Base-by-base conservation (phyloP, 176 grass and related monocot species). In the Zizania latifolia region DNA sequence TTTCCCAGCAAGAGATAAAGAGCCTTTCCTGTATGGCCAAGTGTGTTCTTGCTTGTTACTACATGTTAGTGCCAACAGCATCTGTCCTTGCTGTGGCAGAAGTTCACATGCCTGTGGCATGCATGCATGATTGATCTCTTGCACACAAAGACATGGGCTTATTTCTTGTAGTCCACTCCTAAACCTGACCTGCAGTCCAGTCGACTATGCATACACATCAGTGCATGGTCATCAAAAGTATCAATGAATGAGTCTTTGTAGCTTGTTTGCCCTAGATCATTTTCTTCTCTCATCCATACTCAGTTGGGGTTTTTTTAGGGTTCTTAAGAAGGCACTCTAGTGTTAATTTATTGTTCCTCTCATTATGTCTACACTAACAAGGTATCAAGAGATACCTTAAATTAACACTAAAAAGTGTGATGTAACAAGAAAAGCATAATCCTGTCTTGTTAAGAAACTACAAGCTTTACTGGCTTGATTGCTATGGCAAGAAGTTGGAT, bases 11-110 rank as follows among this genome's bases (percentile, higher is more conserved):
- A 80, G 48, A 74, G 77, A 60, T 80, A 34, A 61, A 54, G 69
- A 75, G 31, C 22, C 77, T 75, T 86, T 86, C 83, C 61, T 80
- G 70, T 10, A n/a, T 41, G 70, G 40, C 70, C 54, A 69, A 75
- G 84, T n/a, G 61, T 86, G 76, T n/a, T 45, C 28, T 51, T 72
- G 67, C 67, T 56, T 65, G 53, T 36, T 76, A 28, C 62, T 21
- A 8, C 66, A 69, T 55, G 33, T 41, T 29, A 66, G 22, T 16
- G 57, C 32, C 84, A 87, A 43, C 89, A 77, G 76, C 63, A 45
- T 37, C 64, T 67, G 81, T 91, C 85, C 85, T 87, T 78, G 74
- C 9, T 21, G 26, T 84, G 84, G 60, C 85, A 87, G 89, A 69
- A 64, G 26, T 35, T 87, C 89, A 88, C 84, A 83, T 86, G 88